A percentile compares a stretch with the other conserved stretches of the same genome.
Evolutionary conservation across 148 eudicot genomes (phyloP).

Genomic region (Rhododendron vialii): DNA sequence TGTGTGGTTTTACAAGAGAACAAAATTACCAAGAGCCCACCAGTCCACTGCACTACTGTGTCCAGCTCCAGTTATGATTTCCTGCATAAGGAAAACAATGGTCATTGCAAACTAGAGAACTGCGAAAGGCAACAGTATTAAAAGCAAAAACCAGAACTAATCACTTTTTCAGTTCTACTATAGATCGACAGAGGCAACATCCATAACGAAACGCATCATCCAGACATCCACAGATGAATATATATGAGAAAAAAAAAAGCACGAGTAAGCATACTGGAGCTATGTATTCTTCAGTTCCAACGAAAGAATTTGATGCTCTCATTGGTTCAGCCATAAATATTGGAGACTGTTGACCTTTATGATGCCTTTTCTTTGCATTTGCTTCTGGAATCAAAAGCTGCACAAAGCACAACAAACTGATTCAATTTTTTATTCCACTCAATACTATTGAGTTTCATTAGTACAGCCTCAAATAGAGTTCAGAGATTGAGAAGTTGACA

Average conservation of each 20-base stretch:
- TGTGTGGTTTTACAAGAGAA: neutral
- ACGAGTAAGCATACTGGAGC: conserved; percentile 67
- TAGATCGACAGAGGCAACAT: neutral
- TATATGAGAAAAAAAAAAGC: neutral
- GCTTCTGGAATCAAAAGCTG: conserved; percentile 71
- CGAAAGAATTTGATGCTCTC: conserved; percentile 98
- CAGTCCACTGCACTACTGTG: conserved; percentile 99
- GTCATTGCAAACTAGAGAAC: neutral
- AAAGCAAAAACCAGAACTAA: neutral
- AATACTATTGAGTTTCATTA: neutral
- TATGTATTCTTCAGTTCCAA: conserved; percentile 98
- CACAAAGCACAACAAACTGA: conserved; percentile 6
- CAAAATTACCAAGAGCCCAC: conserved; percentile 93
- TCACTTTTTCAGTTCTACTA: neutral
- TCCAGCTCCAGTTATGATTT: conserved; percentile 86
- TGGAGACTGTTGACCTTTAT: conserved; percentile 64
- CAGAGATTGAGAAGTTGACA: neutral
- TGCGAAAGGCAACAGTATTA: neutral
- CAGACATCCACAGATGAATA: neutral
- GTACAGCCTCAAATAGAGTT: neutral
- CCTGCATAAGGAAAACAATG: conserved; percentile 36
- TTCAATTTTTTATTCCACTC: neutral
- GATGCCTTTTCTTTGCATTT: conserved; percentile 60
- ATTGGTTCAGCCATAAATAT: conserved; percentile 94
- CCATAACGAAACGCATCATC: neutral